Percentiles rank a stretch among this genome's conserved stretches.
These are phyloP conservation scores for Colletotrichum costaricense DNA, from an alignment of 2,329 filamentous ascomycete species.

Conservation along the genomic window DNA sequence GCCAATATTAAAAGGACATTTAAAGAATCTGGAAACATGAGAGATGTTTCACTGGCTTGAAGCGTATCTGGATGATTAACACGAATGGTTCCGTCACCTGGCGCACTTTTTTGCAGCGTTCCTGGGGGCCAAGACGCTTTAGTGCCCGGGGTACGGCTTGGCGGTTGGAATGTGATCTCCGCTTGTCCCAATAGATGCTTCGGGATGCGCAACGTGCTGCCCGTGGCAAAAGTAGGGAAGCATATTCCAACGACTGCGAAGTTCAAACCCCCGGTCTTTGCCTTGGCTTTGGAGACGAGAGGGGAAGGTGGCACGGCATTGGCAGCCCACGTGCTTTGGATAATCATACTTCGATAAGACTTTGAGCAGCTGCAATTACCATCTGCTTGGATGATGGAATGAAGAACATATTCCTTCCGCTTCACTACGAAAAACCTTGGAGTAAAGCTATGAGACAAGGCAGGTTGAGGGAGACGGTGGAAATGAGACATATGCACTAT, in stretches of 20 bases:
- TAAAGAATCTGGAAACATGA: background rate
- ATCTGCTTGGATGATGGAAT: background rate
- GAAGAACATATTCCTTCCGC: background rate
- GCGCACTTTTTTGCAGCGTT: conserved; percentile 7
- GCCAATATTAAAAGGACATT: background rate
- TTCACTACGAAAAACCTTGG: background rate
- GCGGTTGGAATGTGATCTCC: background rate
- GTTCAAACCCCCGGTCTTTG: background rate
- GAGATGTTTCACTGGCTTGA: background rate
- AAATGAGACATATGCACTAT: background rate
- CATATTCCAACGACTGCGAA: conserved; percentile 21
- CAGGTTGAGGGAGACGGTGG: background rate
- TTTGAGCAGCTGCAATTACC: background rate
- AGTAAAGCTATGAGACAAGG: background rate
- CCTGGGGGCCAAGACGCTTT: conserved; percentile 30
- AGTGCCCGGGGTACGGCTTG: conserved; percentile 17
- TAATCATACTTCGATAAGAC: conserved; percentile 14
- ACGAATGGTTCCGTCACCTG: conserved; percentile 26
- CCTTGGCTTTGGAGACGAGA: conserved; percentile 15
- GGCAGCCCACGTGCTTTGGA: conserved; percentile 25
- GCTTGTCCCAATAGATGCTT: conserved; percentile 30
- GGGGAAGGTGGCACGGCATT: conserved; percentile 23
- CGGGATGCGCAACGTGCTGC: conserved; percentile 27
- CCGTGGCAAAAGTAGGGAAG: conserved; percentile 2
- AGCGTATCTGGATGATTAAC: background rate